A percentile compares a stretch with the other conserved stretches of the same genome.
phyloP scores from a whole-genome alignment of 2,329 filamentous ascomycete species.

The Bipolaris gigantea region DNA sequence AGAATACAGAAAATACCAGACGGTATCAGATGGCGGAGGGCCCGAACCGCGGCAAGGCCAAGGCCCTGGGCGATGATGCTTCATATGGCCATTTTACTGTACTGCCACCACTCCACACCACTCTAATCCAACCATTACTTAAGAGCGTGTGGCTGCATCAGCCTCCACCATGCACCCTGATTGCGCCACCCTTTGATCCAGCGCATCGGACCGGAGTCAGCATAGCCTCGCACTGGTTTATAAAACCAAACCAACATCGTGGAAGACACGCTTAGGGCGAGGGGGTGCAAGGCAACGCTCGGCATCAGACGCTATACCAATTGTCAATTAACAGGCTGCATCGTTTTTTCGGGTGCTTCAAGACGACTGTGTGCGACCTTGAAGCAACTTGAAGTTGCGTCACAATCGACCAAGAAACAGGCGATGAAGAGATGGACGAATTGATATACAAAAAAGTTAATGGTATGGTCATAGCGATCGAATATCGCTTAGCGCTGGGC shows the following conservation, averaged over 20 bases:
- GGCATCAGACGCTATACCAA: neutral
- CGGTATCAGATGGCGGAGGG: slow-evolving; percentile 56
- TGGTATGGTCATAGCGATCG: neutral
- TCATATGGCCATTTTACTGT: neutral
- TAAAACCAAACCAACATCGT: neutral
- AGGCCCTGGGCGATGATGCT: slow-evolving; percentile 7
- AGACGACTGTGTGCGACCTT: neutral
- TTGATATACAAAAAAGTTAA: neutral
- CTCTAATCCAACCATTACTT: neutral
- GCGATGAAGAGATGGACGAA: neutral
- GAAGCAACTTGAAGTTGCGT: neutral
- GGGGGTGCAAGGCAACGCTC: neutral
- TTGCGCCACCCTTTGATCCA: slow-evolving; percentile 17
- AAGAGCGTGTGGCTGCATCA: slow-evolving; percentile 6
- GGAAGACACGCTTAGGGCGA: neutral
- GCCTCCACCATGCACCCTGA: slow-evolving; percentile 9
- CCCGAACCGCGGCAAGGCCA: slow-evolving; percentile 32
- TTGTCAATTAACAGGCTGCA: neutral
- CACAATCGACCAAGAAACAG: neutral
- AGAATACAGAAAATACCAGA: slow-evolving; percentile 88
- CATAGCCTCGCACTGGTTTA: slow-evolving; percentile 8
- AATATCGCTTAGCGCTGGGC: slow-evolving; percentile 3
- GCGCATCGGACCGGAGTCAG: slow-evolving; percentile 4
- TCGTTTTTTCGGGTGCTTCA: neutral
- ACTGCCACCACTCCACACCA: neutral